Evolutionary conservation across 129 eudicot genomes (phyloP).

Genomic region (Flaveria brownii): DNA sequence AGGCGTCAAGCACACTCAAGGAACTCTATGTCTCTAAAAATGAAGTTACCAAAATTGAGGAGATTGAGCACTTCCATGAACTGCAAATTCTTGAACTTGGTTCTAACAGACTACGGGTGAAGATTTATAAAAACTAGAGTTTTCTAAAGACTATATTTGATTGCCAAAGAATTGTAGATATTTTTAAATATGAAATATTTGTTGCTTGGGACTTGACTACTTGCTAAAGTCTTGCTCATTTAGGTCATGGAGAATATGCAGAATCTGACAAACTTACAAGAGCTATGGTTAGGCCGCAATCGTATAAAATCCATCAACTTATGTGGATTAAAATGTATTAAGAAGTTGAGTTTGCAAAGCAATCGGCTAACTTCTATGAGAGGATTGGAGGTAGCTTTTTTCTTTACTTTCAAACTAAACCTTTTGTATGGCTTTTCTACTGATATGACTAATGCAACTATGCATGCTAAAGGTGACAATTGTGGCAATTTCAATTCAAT

Average conservation of each 20-base stretch:
- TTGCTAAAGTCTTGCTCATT: constrained; percentile 19
- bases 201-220: background rate
- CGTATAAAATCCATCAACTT: constrained; percentile 75
- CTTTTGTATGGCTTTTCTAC: constrained; percentile 4
- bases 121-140: background rate
- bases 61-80: constrained; percentile 81
- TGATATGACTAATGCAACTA: background rate
- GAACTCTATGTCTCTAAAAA: constrained; percentile 97
- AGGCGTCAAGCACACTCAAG: constrained; percentile 75
- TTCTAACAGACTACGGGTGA: constrained; percentile 86
- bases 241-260: constrained; percentile 89
- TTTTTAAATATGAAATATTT: background rate
- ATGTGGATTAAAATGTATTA: constrained; percentile 89
- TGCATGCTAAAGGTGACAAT: background rate
- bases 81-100: constrained; percentile 97
- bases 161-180: background rate
- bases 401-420: background rate
- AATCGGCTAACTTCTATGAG: constrained; percentile 83
- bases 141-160: background rate
- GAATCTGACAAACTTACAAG: constrained; percentile 68
- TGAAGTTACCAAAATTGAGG: constrained; percentile 87
- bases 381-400: constrained; percentile 74
- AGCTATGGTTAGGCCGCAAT: constrained; percentile 93
- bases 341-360: constrained; percentile 95
- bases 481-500: background rate